Evolutionary conservation across 805 yeast genomes (phyloP).

Genomic region (Peterozyma toletana): DNA sequence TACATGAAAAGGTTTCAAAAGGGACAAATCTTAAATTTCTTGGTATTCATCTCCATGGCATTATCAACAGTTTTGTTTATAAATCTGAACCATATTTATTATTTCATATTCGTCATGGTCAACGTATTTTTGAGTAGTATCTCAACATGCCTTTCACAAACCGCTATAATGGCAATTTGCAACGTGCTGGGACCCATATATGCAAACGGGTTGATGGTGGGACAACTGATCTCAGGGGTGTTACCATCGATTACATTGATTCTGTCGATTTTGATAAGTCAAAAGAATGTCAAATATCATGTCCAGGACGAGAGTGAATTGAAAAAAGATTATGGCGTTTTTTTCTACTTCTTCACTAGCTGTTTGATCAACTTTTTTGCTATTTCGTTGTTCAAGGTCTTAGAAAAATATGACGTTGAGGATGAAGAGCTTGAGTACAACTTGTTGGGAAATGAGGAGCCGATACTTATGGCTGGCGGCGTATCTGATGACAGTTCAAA

Average conservation of each 20-base stretch:
- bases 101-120: constrained; percentile 50
- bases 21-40: constrained; percentile 55
- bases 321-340: constrained; percentile 10
- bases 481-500: constrained; percentile 1
- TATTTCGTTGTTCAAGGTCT: constrained; percentile 8
- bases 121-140: constrained; percentile 60
- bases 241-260: constrained; percentile 73
- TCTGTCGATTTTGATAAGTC: constrained; percentile 35
- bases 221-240: constrained; percentile 93
- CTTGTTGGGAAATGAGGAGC: constrained; percentile 14
- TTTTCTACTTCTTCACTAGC: constrained; percentile 28
- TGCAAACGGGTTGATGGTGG: constrained; percentile 90
- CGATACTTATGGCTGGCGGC: constrained; percentile 9
- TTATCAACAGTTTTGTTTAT: constrained; percentile 30
- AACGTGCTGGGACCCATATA: constrained; percentile 67
- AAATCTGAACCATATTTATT: constrained; percentile 28
- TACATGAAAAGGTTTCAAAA: constrained; percentile 46
- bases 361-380: constrained; percentile 8
- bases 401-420: constrained; percentile 16
- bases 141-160: constrained; percentile 81
- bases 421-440: constrained; percentile 13
- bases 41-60: constrained; percentile 53
- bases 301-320: background rate
- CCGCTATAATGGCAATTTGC: constrained; percentile 84
- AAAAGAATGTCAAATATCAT: background rate